These are phyloP conservation scores for Suhomyces pyralidae DNA, from an alignment of 805 yeast species.

Conservation along the genomic window DNA sequence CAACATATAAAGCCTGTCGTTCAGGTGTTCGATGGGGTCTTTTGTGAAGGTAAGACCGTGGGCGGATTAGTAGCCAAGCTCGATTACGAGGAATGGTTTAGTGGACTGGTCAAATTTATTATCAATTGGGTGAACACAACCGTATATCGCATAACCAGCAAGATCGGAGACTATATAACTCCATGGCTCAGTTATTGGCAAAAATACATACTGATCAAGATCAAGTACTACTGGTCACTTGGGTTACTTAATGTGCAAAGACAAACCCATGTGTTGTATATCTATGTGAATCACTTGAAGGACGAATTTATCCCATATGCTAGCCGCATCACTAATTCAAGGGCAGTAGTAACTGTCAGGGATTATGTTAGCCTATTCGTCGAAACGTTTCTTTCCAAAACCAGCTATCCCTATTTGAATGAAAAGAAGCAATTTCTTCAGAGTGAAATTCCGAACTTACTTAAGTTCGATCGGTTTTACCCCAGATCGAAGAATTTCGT, in stretches of 20 bases:
- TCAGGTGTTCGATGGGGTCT: neutral
- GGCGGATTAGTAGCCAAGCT: neutral
- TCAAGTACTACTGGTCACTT: neutral
- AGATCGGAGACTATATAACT: neutral
- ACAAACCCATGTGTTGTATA: neutral
- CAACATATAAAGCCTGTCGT: neutral
- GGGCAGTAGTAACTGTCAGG: neutral
- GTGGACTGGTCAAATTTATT: neutral
- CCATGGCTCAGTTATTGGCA: neutral
- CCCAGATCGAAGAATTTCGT: neutral
- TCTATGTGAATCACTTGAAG: neutral
- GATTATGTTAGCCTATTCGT: neutral
- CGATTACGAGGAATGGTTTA: neutral
- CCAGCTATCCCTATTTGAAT: slow-evolving; percentile 11
- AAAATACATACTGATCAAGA: neutral
- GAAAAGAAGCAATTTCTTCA: slow-evolving; percentile 22
- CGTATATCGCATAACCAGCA: neutral
- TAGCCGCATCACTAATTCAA: no score
- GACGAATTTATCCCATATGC: neutral
- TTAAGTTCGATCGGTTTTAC: slow-evolving; percentile 17
- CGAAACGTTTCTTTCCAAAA: neutral
- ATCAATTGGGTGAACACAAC: neutral
- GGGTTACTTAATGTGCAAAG: neutral
- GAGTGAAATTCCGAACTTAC: slow-evolving; percentile 24
- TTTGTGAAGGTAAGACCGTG: neutral